Conservation (phyloP, 495 filamentous ascomycete species). For the Zalerion maritima region DNA sequence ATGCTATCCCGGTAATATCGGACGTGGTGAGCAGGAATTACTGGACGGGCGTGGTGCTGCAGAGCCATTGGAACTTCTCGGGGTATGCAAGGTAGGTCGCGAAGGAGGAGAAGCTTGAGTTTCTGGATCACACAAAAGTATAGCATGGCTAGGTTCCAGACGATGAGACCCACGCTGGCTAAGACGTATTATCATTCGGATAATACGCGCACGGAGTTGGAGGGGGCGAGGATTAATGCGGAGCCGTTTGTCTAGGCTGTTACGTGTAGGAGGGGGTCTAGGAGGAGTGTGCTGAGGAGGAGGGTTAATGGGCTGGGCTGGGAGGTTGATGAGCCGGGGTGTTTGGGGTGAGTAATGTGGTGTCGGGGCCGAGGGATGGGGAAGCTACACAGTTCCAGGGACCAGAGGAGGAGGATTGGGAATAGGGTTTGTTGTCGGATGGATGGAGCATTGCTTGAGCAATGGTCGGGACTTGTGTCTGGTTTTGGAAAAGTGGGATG, state of each 20-base stretch:
- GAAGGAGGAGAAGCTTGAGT: constrained; percentile 3
- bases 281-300: too few species aligned
- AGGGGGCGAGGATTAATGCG: constrained; percentile 9
- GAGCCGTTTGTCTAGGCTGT: constrained; percentile 10
- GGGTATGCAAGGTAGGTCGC: constrained; percentile 10
- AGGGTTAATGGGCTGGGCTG: too few species aligned
- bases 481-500: too few species aligned
- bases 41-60: constrained; percentile 2
- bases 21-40: constrained; percentile 13
- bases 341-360: too few species aligned
- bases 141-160: constrained; percentile 8
- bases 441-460: too few species aligned
- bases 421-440: too few species aligned
- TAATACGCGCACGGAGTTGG: constrained; percentile 10
- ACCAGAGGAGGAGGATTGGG: too few species aligned
- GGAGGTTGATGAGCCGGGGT: too few species aligned
- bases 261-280: too few species aligned
- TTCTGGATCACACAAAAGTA: constrained; percentile 12
- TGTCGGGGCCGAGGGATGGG: too few species aligned
- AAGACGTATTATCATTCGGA: constrained; percentile 8
- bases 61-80: constrained; percentile 9
- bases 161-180: constrained; percentile 2
- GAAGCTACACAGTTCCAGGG: too few species aligned
- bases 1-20: constrained; percentile 2
- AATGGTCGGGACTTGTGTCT: too few species aligned